These are phyloP conservation scores for Mycena leptocephala DNA, from an alignment of 768 basidiomycete species.

Conservation along the genomic window DNA sequence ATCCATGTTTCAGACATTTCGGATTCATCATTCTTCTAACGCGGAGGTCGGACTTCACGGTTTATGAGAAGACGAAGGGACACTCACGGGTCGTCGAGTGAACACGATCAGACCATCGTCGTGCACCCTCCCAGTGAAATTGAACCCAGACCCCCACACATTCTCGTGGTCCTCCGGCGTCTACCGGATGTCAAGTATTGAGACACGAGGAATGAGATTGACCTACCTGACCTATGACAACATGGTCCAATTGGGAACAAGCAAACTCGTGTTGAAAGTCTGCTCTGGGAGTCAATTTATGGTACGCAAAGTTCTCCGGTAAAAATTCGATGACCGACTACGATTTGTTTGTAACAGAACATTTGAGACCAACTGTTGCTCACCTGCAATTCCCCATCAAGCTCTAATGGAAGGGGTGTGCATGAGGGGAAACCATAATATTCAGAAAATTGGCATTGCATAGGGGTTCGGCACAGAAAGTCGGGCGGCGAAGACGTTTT, in stretches of 20 bases:
- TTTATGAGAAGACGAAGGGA: slow-evolving; percentile 24
- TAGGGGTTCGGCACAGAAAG: slow-evolving; percentile 63
- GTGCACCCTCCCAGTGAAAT: slow-evolving; percentile 71
- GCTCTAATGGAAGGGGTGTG: slow-evolving; percentile 39
- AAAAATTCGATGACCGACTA: slow-evolving; percentile 34
- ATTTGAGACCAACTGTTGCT: not conserved
- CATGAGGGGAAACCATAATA: slow-evolving; percentile 60
- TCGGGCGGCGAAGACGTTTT: slow-evolving; percentile 26
- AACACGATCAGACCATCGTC: slow-evolving; percentile 74
- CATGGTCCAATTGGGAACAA: slow-evolving; percentile 43
- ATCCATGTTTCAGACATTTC: slow-evolving; percentile 67
- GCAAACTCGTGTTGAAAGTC: slow-evolving; percentile 22
- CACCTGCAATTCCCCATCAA: not conserved
- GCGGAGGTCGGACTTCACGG: slow-evolving; percentile 15
- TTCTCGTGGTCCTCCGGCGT: slow-evolving; percentile 68
- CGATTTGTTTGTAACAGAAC: not conserved
- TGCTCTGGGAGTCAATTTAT: slow-evolving; percentile 34
- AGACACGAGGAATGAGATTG: slow-evolving; percentile 25
- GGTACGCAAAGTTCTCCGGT: slow-evolving; percentile 44
- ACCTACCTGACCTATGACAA: slow-evolving; percentile 62
- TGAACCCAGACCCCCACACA: slow-evolving; percentile 77
- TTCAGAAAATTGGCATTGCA: slow-evolving; percentile 66
- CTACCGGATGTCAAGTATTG: slow-evolving; percentile 47
- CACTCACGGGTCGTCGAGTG: slow-evolving; percentile 73
- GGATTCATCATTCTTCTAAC: slow-evolving; percentile 58